Evolutionary conservation across 2,329 filamentous ascomycete genomes (phyloP).

Genomic region (Pleochaeta shiraiana): DNA sequence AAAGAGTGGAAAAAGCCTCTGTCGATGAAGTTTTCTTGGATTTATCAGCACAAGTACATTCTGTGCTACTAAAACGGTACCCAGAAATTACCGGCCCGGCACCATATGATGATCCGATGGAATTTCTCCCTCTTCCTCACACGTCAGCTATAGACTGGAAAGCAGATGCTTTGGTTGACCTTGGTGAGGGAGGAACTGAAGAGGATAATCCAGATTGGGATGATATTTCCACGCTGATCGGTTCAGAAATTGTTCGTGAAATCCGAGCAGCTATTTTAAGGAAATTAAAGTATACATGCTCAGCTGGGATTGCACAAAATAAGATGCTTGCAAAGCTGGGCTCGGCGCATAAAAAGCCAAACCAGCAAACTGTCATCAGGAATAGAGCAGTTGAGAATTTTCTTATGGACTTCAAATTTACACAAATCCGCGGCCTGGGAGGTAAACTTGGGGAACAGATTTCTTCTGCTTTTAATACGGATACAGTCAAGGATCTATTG

Average conservation of each 20-base stretch:
- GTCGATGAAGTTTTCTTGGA: slow-evolving; percentile 95
- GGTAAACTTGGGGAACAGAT: slow-evolving; percentile 86
- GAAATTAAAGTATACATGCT: slow-evolving; percentile 70
- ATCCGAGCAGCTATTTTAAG: slow-evolving; percentile 48
- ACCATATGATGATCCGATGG: slow-evolving; percentile 51
- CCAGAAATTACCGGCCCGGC: slow-evolving; percentile 44
- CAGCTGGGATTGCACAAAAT: slow-evolving; percentile 70
- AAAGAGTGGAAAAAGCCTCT: slow-evolving; percentile 76
- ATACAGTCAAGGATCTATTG: slow-evolving; percentile 55
- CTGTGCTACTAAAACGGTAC: slow-evolving; percentile 51
- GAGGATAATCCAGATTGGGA: slow-evolving; percentile 86
- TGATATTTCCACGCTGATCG: slow-evolving; percentile 69
- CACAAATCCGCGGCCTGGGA: slow-evolving; percentile 85
- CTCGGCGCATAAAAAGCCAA: slow-evolving; percentile 79
- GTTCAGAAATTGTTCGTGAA: slow-evolving; percentile 66
- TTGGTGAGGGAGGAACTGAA: slow-evolving; percentile 51
- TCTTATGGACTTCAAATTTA: slow-evolving; percentile 62
- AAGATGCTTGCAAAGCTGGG: slow-evolving; percentile 94
- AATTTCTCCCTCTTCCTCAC: slow-evolving; percentile 49
- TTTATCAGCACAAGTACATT: slow-evolving; percentile 64
- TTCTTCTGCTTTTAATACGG: slow-evolving; percentile 58
- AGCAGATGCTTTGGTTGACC: slow-evolving; percentile 58
- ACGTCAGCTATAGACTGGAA: slow-evolving; percentile 63
- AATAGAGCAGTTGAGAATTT: slow-evolving; percentile 66
- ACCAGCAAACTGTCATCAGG: slow-evolving; percentile 82